Percentiles rank a stretch among this genome's conserved stretches.
Conservation (phyloP, 306 rosid species). For the Cicer pinnatifidum region DNA sequence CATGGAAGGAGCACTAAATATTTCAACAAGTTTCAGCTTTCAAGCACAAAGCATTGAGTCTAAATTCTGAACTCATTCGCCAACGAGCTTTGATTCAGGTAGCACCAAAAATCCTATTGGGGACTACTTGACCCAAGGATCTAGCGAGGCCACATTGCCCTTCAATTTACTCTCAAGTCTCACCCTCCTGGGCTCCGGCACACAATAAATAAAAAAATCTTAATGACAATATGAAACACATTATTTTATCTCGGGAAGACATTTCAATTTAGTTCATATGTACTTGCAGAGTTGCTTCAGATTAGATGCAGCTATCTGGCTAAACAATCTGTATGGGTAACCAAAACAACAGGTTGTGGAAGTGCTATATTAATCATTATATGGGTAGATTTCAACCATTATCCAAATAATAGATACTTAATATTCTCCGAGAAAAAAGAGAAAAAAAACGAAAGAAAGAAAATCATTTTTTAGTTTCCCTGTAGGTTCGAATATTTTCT, state of each 20-base stretch:
- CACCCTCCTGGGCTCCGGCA: neutral
- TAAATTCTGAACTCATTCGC: slow-evolving; percentile 11
- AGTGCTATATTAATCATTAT: neutral
- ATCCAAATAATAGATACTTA: slow-evolving; percentile 9
- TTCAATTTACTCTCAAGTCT: neutral
- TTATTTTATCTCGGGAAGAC: slow-evolving; percentile 1
- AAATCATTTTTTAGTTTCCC: neutral
- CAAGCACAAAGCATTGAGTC: slow-evolving; percentile 21
- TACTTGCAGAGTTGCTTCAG: slow-evolving; percentile 11
- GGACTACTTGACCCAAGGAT: neutral
- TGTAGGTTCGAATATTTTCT: slow-evolving; percentile 29
- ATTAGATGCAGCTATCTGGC: slow-evolving; percentile 15
- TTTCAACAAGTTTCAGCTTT: slow-evolving; percentile 27
- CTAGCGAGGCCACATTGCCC: slow-evolving; percentile 1
- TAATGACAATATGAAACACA: neutral
- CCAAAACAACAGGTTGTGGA: slow-evolving; percentile 22
- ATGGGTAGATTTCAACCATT: slow-evolving; percentile 25
- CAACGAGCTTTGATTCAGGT: neutral
- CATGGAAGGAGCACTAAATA: slow-evolving; percentile 20
- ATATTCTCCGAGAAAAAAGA: neutral
- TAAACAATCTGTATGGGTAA: slow-evolving; percentile 5
- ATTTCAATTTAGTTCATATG: slow-evolving; percentile 7
- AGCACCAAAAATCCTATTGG: neutral
- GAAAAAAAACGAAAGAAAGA: neutral
- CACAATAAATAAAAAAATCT: slow-evolving; percentile 4